A percentile compares a stretch with the other conserved stretches of the same genome.
Evolutionary conservation across 2,329 filamentous ascomycete genomes (phyloP).

Genomic region (Pseudogymnoascus sp.): DNA sequence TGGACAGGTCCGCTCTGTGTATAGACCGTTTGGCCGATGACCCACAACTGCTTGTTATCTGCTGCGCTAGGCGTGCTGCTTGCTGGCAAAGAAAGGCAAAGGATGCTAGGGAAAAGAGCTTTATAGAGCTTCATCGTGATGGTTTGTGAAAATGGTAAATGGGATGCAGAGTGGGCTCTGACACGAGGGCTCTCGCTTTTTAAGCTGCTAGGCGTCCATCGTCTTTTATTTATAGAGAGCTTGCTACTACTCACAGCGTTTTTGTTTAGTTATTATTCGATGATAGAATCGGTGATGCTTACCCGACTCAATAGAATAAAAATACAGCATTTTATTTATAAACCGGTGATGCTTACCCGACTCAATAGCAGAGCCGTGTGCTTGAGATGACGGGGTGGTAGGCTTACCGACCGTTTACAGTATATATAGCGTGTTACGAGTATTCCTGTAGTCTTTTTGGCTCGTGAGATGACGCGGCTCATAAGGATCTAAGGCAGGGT

Average conservation of each 20-base stretch:
- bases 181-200: not conserved
- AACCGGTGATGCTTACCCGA: no score
- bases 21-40: conserved; percentile 22
- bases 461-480: no score
- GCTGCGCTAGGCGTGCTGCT: not conserved
- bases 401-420: no score
- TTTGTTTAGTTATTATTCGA: no score
- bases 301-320: not conserved
- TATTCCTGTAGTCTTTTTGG: no score
- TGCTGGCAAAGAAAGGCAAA: not conserved
- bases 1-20: conserved; percentile 24
- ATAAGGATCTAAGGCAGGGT: no score
- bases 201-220: not conserved
- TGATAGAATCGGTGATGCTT: not conserved
- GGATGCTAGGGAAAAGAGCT: not conserved
- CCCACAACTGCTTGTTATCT: not conserved
- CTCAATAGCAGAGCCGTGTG: no score
- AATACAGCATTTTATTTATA: no score
- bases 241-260: not conserved
- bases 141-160: not conserved
- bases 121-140: not conserved
- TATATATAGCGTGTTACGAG: no score
- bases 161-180: not conserved
- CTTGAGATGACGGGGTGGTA: no score
- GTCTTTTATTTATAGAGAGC: not conserved